Base-by-base conservation (phyloP, 2,329 filamentous ascomycete species). In the Talaromyces sp. region DNA sequence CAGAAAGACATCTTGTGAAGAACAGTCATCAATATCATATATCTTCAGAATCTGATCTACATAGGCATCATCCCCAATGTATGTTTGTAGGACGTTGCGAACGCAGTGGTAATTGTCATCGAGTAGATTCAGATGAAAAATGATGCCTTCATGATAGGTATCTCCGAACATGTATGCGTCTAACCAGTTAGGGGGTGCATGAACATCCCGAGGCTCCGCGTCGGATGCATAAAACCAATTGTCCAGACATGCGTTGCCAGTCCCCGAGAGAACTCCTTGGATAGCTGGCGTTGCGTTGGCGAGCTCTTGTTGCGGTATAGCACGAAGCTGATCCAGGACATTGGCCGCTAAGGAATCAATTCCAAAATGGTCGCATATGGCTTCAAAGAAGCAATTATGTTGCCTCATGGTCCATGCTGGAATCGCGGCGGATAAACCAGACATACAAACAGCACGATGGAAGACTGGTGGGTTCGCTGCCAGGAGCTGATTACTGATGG, bases 221-320 rank as follows among this genome's bases (percentile, higher is more conserved):
- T 22, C 43, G 27, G 36, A 16, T n/a, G 9, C 30, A 56, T 67
- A 62, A 35, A 65, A 67, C 60, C 63, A 65, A 1, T 55, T 62
- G 30, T 67, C 65, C 14, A 64, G 44, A 44, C 65, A 68, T 1
- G 65, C 58, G 44, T 67, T 65, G 0, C 63, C 63, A 2, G 63
- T 67, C 1, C 62, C 62, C 2, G 59, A 61, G 0, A 56, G 42
- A 5, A 64, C 62, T 4, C 63, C 60, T 13, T 65, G 62, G 11
- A 68, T 62, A 0, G 22, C 17, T 3, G 61, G 55, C 0, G 65
- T 65, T 22, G 63, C 62, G 40, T 65, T 55, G 0, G 65, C 64
- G 13, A 67, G 54, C 1, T 61, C 54, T 35, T 66, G 58, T 27
- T 65, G 64, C 2, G 62, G 60, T 19, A 65, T 53, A 11, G 29